Base-by-base conservation (phyloP, 1,139 yeast species). In the Yamadazyma epiphylla region DNA sequence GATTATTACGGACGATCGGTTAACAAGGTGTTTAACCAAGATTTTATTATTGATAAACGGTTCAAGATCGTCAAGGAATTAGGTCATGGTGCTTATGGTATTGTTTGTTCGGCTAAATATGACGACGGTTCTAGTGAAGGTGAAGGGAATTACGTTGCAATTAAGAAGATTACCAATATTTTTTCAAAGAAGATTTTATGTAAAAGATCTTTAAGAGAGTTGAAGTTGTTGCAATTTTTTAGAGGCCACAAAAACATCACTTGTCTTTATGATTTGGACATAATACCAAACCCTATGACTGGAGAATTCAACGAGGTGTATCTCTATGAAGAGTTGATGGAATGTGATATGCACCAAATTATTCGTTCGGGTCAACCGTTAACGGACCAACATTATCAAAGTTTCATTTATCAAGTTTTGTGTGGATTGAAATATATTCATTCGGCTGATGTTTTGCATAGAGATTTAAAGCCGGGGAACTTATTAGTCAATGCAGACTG, bases 21-120 rank as follows among this genome's bases (percentile, higher is more conserved):
- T 28, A 63, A 64, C 42, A 60, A 79, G 52, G 95, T 89, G 27
- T 87, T 78, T 59, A 83, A 84, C 53, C 96, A 88, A 59, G 95
- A 86, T 48, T 89, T 89, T 54, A 77, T 87, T 29, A 87, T 89
- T 36, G 96, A 88, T 56, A 77, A 77, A 44, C 66, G 95, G 36
- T 86, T 88, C 58, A 82, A 85, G 51, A 72, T 91, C 43, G 84
- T 86, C 38, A 86, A 88, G 49, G 96, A 88, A 48, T 71, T 91
- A 29, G 98, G 98, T 16, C 96, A 89, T 48, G 98, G 98, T 4
- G 96, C 98, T 1, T 91, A 91, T 52, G 98, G 98, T 19, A 79
- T 89, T 5, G 97, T 91, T 5, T 91, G 96, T 50, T 84, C 95
- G 1, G 97, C 98, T 19, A 76, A 78, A 48, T 89, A 89, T 56